Base-by-base conservation (phyloP, 192 early-diverging fungal genomes). In the Gonapodya prolifera region DNA sequence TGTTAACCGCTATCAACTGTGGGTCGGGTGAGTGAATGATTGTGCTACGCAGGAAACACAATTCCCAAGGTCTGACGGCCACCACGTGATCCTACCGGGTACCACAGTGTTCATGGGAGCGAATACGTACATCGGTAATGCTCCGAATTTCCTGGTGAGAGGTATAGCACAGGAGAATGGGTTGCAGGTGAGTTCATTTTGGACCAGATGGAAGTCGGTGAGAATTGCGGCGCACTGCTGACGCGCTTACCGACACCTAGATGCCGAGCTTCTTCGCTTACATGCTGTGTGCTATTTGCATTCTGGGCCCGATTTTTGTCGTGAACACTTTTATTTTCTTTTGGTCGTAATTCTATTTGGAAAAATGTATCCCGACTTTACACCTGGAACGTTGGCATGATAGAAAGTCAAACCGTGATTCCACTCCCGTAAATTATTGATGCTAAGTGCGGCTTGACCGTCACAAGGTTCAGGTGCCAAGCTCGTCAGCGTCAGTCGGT, bases 211-310 rank as follows among this genome's bases (percentile, higher is more conserved):
- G n/a, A n/a, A n/a, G n/a, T n/a, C n/a, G n/a, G n/a, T n/a, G n/a
- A 61, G n/a, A n/a, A n/a, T n/a, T 61, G 8, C 23, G 45, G 8
- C 45, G 8, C 45, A 61, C 8, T 16, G 45, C 23, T 61, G 45
- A 16, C n/a, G n/a, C n/a, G n/a, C n/a, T n/a, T n/a, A n/a, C n/a
- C n/a, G n/a, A n/a, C n/a, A n/a, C n/a, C n/a, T 23, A 61, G 28
- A 32, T 73, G 71, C 71, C 71, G 18, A 73, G 71, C 71, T 73
- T 73, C 71, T 73, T 73, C 71, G 71, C 8, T 13, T 73, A 73
- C 71, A 73, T 73, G 71, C 8, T 8, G 31, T 73, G 71, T 2
- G 13, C 71, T 8, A 2, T 73, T 29, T 2, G 8, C 71, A 73
- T 73, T 29, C 23, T 61, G 8, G 8, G 8, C 23, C 45, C 45